phyloP scores from a whole-genome alignment of 164 flowering plant species.

The Stephania yunnanensis region DNA sequence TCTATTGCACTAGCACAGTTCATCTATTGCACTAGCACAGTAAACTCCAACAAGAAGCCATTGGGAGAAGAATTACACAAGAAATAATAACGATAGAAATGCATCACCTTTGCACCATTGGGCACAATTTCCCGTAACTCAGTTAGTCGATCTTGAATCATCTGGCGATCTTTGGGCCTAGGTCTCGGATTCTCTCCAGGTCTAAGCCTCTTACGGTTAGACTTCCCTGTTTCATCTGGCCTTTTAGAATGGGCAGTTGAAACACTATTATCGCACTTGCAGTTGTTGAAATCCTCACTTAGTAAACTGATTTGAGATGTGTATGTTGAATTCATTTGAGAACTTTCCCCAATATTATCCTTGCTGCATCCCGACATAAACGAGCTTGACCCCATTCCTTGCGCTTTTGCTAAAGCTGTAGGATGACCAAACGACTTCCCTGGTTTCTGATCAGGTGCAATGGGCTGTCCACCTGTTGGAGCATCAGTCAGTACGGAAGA shows the following conservation, averaged over 20 bases:
- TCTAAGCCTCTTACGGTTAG: slow-evolving; percentile 79
- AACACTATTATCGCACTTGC: slow-evolving; percentile 42
- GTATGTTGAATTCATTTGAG: slow-evolving; percentile 38
- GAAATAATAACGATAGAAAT: not conserved
- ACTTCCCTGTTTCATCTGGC: slow-evolving; percentile 48
- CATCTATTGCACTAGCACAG: not conserved
- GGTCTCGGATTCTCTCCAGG: slow-evolving; percentile 97
- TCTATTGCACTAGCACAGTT: not conserved
- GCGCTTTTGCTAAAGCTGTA: slow-evolving; percentile 28
- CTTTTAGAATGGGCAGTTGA: slow-evolving; percentile 58
- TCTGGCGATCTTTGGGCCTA: slow-evolving; percentile 98
- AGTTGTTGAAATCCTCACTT: slow-evolving; percentile 45
- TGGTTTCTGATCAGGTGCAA: slow-evolving; percentile 27
- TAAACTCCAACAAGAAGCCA: not conserved
- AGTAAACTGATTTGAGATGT: slow-evolving; percentile 67
- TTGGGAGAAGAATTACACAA: not conserved
- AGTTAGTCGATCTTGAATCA: slow-evolving; percentile 97
- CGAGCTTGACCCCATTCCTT: slow-evolving; percentile 32
- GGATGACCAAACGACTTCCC: slow-evolving; percentile 32
- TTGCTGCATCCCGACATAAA: slow-evolving; percentile 32
- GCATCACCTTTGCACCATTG: slow-evolving; percentile 78
- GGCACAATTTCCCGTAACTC: slow-evolving; percentile 96
- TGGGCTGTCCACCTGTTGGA: slow-evolving; percentile 14
- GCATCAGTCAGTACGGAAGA: slow-evolving; percentile 41
- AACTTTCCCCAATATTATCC: slow-evolving; percentile 35